A percentile compares a stretch with the other conserved stretches of the same genome.
These are phyloP conservation scores for Salisapilia sapeloensis DNA, from an alignment of 352 stramenopile species.

Conservation along the genomic window DNA sequence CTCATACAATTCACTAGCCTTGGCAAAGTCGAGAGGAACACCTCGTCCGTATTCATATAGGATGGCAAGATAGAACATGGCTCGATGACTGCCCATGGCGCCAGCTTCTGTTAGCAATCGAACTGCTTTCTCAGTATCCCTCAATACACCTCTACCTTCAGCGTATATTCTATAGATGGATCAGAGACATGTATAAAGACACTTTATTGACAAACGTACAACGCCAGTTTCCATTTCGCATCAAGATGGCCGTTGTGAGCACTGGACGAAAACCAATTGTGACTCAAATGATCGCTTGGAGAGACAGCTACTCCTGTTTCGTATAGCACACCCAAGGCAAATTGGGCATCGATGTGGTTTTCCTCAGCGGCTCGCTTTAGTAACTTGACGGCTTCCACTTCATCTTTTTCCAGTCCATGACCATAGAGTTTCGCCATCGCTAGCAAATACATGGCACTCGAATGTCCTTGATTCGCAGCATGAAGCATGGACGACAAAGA, in stretches of 20 bases:
- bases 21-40: slow-evolving; percentile 11
- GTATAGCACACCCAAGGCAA: slow-evolving; percentile 25
- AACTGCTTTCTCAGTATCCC: slow-evolving; percentile 12
- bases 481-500: slow-evolving; percentile 15
- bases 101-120: slow-evolving; percentile 14
- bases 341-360: slow-evolving; percentile 20
- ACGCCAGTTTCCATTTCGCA: slow-evolving; percentile 32
- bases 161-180: slow-evolving; percentile 12
- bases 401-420: slow-evolving; percentile 15
- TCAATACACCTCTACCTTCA: slow-evolving; percentile 16
- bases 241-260: slow-evolving; percentile 15
- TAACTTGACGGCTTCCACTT: slow-evolving; percentile 10
- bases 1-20: slow-evolving; percentile 17
- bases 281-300: slow-evolving; percentile 13
- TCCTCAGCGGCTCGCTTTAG: slow-evolving; percentile 9
- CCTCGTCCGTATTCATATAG: slow-evolving; percentile 35
- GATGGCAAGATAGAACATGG: slow-evolving; percentile 21
- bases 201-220: slow-evolving; percentile 8
- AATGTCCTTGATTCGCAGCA: slow-evolving; percentile 13
- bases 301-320: slow-evolving; percentile 8
- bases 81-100: slow-evolving; percentile 6
- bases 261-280: slow-evolving; percentile 18
- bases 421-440: slow-evolving; percentile 36
- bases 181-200: neutral
- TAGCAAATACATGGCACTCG: slow-evolving; percentile 28